These are phyloP conservation scores for Dryas octopetala DNA, from an alignment of 306 rosid species.

Conservation along the genomic window DNA sequence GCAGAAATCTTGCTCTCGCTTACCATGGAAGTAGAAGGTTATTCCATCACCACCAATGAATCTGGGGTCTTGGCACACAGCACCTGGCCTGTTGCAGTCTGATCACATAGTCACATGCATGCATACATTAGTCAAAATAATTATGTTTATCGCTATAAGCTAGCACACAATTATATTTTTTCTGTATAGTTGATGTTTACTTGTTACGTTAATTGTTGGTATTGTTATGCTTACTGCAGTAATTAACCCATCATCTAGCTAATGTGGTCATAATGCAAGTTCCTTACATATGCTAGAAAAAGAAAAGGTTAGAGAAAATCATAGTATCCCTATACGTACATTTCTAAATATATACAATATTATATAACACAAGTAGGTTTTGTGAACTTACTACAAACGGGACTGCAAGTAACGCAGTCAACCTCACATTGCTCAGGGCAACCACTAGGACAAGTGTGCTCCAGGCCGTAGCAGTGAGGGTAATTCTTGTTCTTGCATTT, in stretches of 20 bases:
- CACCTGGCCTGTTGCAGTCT: conserved; percentile 38
- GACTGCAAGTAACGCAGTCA: conserved; percentile 38
- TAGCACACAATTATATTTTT: too few relatives aligned
- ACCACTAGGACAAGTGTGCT: conserved; percentile 31
- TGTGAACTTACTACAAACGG: conserved; percentile 33
- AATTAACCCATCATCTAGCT: too few relatives aligned
- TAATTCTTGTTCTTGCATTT: conserved; percentile 31
- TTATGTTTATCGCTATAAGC: too few relatives aligned
- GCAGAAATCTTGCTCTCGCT: conserved; percentile 35
- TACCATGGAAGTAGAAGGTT: conserved; percentile 50
- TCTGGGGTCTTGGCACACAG: conserved; percentile 44
- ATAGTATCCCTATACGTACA: too few relatives aligned
- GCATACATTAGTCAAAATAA: background rate
- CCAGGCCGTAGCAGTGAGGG: conserved; percentile 27
- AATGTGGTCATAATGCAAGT: too few relatives aligned
- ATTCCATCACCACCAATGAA: conserved; percentile 66
- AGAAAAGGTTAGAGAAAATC: too few relatives aligned
- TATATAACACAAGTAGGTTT: background rate
- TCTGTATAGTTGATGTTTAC: too few relatives aligned
- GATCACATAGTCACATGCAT: background rate
- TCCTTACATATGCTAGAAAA: too few relatives aligned
- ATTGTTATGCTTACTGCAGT: too few relatives aligned
- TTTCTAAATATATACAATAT: too few relatives aligned
- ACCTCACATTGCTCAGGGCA: conserved; percentile 35
- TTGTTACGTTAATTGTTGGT: too few relatives aligned